A percentile compares a stretch with the other conserved stretches of the same genome.
These are phyloP conservation scores for Yarrowia keelungensis DNA, from an alignment of 805 yeast genomes.

Conservation along the genomic window DNA sequence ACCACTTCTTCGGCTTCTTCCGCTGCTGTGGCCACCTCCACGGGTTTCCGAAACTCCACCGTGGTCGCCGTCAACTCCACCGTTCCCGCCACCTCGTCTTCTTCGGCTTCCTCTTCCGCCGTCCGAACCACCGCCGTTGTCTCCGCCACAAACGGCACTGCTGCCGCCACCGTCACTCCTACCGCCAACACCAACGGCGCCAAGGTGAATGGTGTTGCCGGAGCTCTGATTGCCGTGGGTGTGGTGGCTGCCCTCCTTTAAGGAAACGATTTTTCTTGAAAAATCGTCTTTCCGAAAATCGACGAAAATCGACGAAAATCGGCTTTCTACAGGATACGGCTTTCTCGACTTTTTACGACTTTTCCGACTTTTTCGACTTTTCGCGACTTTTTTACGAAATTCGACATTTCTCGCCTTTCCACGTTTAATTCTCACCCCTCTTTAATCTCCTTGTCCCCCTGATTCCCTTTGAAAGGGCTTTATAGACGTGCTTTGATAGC, in stretches of 20 bases:
- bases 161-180: neutral
- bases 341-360: too few species aligned
- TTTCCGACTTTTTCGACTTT: too few species aligned
- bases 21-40: constrained; percentile 1
- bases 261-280: neutral
- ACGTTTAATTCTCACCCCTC: too few species aligned
- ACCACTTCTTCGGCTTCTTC: constrained; percentile 27
- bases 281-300: too few species aligned
- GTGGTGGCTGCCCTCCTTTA: constrained; percentile 3
- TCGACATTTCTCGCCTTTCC: too few species aligned
- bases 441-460: too few species aligned
- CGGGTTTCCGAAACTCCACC: constrained; percentile 37
- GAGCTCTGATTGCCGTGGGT: constrained; percentile 41
- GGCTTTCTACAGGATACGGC: too few species aligned
- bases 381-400: too few species aligned
- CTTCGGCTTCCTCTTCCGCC: neutral
- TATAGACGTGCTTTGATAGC: constrained; percentile 7
- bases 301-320: too few species aligned
- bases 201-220: constrained; percentile 40
- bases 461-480: too few species aligned
- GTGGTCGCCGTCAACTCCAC: constrained; percentile 7
- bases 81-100: constrained; percentile 2
- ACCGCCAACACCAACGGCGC: constrained; percentile 39
- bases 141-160: neutral
- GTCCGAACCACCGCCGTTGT: constrained; percentile 11